phyloP scores from a whole-genome alignment of 192 early-diverging fungal genomes.

The Chytriomyces sp. region DNA sequence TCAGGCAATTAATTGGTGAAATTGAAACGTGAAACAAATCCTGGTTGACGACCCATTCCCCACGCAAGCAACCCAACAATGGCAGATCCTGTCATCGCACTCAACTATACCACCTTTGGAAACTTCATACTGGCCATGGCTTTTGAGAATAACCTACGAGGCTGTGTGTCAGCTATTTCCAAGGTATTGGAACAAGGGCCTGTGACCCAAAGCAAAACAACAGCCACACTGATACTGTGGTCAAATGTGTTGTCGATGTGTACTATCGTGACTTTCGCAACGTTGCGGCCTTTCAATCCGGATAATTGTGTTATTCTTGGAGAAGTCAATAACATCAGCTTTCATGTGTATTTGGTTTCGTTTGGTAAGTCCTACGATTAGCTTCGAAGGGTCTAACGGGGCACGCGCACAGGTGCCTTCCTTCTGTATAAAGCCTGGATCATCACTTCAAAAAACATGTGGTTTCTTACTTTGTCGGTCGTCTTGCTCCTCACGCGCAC shows the following conservation, averaged over 20 bases:
- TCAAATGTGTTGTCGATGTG: slow-evolving; percentile 6
- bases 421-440: background rate
- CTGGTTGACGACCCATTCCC: background rate
- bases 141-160: slow-evolving; percentile 6
- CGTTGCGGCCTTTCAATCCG: background rate
- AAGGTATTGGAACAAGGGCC: background rate
- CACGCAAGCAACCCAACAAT: background rate
- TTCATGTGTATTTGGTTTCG: background rate
- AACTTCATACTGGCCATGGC: slow-evolving; percentile 7
- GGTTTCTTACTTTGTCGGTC: background rate
- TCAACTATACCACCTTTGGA: background rate
- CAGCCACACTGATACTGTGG: background rate
- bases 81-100: background rate
- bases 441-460: background rate
- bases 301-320: background rate
- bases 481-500: background rate
- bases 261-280: background rate
- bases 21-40: background rate
- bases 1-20: too few relatives aligned
- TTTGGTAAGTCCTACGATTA: background rate
- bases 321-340: background rate
- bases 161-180: background rate
- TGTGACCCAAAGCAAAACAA: background rate
- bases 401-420: background rate
- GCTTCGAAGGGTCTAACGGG: background rate